A percentile compares a stretch with the other conserved stretches of the same genome.
Conservation (phyloP, 371 early-diverging fungal genomes). For the Actinomucor elegans region DNA sequence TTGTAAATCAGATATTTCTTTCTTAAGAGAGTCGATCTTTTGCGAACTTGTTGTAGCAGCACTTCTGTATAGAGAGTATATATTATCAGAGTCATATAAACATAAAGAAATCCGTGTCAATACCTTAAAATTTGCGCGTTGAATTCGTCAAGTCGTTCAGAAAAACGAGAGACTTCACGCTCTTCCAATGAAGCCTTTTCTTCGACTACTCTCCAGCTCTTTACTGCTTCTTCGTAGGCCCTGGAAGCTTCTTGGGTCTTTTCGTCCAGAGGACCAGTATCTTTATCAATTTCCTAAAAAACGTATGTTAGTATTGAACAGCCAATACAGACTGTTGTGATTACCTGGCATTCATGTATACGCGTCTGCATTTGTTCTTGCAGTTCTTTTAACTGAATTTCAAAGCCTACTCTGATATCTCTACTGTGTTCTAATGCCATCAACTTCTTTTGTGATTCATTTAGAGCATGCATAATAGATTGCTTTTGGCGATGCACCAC, state of each 20-base stretch:
- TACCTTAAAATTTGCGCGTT: conserved; percentile 19
- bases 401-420: conserved; percentile 10
- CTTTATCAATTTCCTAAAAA: conserved; percentile 7
- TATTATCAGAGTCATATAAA: neutral
- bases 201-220: conserved; percentile 6
- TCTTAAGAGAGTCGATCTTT: conserved; percentile 4
- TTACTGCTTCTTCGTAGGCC: conserved; percentile 30
- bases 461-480: conserved; percentile 46
- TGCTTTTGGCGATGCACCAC: conserved; percentile 43
- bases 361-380: conserved; percentile 23
- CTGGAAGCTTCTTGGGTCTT: conserved; percentile 27
- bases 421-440: conserved; percentile 27
- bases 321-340: neutral
- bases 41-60: conserved; percentile 3
- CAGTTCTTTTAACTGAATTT: conserved; percentile 18
- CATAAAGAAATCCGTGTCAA: too few relatives aligned
- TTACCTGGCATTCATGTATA: conserved; percentile 10
- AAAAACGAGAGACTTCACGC: neutral
- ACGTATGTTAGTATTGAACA: neutral
- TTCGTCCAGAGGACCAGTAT: conserved; percentile 13
- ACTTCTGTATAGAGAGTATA: neutral
- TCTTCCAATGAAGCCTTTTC: conserved; percentile 5
- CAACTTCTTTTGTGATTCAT: conserved; percentile 44
- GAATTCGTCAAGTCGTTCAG: conserved; percentile 11
- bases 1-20: conserved; percentile 7